Evolutionary conservation across 148 eudicot species (phyloP).

Genomic region (Tetragonia tetragonoides): DNA sequence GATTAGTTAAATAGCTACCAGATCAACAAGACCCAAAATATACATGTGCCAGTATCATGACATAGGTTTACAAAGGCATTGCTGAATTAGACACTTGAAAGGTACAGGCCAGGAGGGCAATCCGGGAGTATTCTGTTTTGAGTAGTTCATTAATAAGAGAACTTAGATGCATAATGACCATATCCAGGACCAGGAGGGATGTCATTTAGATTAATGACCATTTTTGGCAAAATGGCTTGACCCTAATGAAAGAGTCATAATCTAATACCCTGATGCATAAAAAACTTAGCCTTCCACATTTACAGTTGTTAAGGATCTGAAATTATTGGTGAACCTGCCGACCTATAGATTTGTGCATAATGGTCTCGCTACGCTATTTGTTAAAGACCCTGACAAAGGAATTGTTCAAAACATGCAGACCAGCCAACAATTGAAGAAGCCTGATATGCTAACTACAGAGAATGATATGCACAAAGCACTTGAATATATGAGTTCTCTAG

Average conservation of each 20-base stretch:
- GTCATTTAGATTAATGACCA: neutral
- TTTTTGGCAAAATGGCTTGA: neutral
- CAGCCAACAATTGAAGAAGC: slow-evolving; percentile 1
- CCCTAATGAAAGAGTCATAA: neutral
- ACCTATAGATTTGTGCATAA: neutral
- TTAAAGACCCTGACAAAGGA: neutral
- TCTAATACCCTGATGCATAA: neutral
- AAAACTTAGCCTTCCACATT: neutral
- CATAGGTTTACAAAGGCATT: no score
- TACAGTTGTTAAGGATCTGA: no score
- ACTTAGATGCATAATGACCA: no score
- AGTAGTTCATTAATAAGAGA: no score
- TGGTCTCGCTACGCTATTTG: neutral
- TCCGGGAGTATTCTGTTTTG: no score
- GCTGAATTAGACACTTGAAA: no score
- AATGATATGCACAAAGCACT: slow-evolving; percentile 25
- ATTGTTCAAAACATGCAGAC: slow-evolving; percentile 20
- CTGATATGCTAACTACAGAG: slow-evolving; percentile 19
- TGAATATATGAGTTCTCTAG: slow-evolving; percentile 32
- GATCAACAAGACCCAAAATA: neutral
- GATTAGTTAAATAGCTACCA: neutral
- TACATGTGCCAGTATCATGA: no score
- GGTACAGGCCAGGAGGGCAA: no score
- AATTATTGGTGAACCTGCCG: no score
- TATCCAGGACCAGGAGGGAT: no score